These are phyloP conservation scores for Aspergillus aculeatinus DNA, from an alignment of 2,329 filamentous ascomycete species.

Conservation along the genomic window DNA sequence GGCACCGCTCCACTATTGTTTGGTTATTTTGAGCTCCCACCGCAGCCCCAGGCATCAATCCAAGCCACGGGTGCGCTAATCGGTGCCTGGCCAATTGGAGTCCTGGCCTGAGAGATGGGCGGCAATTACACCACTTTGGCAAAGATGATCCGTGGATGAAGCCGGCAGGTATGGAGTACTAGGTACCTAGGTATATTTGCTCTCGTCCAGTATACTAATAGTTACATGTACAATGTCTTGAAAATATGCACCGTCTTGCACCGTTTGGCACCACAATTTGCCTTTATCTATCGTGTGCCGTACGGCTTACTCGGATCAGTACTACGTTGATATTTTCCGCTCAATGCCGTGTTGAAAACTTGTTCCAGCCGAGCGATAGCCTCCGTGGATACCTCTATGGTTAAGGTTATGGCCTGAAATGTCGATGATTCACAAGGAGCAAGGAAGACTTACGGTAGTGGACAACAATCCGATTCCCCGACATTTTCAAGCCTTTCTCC, in stretches of 20 bases:
- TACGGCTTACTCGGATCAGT: conserved; percentile 34
- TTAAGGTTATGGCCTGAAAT: conserved; percentile 23
- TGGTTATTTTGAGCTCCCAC: conserved; percentile 22
- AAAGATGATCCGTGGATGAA: conserved; percentile 1
- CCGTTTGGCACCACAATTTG: too few relatives aligned
- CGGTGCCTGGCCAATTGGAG: conserved; percentile 14
- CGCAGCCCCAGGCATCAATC: conserved; percentile 30
- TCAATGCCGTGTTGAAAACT: conserved; percentile 51
- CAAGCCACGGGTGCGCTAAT: conserved; percentile 26
- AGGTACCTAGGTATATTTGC: background rate
- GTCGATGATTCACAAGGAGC: background rate
- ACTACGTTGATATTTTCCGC: conserved; percentile 34
- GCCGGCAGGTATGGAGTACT: background rate
- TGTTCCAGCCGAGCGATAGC: conserved; percentile 58
- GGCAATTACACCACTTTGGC: background rate
- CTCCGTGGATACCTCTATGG: conserved; percentile 62
- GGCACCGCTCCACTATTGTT: conserved; percentile 5
- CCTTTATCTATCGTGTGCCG: conserved; percentile 24
- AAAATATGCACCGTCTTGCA: too few relatives aligned
- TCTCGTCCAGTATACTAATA: background rate
- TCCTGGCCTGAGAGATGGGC: background rate
- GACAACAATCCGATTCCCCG: conserved; percentile 62
- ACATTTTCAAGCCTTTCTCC: conserved; percentile 57
- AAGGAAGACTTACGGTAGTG: conserved; percentile 57
- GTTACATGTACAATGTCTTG: conserved; percentile 3